Base-by-base conservation (phyloP, 2,329 filamentous ascomycete species). In the Stemphylium beticola region DNA sequence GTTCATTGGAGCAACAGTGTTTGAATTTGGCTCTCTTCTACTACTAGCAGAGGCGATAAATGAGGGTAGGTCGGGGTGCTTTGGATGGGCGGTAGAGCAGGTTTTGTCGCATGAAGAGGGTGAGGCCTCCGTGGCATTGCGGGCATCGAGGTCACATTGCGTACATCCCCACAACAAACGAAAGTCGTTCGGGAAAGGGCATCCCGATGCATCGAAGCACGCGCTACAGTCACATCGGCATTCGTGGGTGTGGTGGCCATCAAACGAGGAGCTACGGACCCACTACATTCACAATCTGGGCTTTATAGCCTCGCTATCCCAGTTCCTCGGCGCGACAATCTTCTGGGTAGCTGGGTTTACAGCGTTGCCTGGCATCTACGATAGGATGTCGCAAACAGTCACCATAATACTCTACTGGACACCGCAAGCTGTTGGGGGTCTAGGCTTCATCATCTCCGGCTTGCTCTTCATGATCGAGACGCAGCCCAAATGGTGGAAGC, bases 1-100 rank as follows among this genome's bases (percentile, higher is more conserved):
- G 0, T 85, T 88, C 62, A 79, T 90, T n/a, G 87, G 87, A 4
- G 86, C 86, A 0, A 87, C 85, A 0, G 75, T 90, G 6, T 90
- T 91, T 67, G 85, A 87, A 61, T 49, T 87, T 4, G 87, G 87
- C 0, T 85, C 84, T 32, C 66, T 89, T 1, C 71, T 90, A 1
- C 77, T 90, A 22, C 78, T 90, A 72, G 75, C 88, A 1, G 87
- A 90, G 70, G 87, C 87, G 3, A 78, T 89, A n/a, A 90, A 90
- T 67, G 85, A 86, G 64, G 85, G 88, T 62, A 77, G 82, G 11
- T 76, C 81, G 0, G 85, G 83, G 11, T 90, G 87, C 68, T 90
- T 90, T 67, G 87, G 87, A 3, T 90, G 86, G 86, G 87, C 87
- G 0, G 62, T 90, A 1, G 83, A 88, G 60, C 78, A 78, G 18